Base-by-base conservation (phyloP, 345 rosid genomes). In the Populus simonii region DNA sequence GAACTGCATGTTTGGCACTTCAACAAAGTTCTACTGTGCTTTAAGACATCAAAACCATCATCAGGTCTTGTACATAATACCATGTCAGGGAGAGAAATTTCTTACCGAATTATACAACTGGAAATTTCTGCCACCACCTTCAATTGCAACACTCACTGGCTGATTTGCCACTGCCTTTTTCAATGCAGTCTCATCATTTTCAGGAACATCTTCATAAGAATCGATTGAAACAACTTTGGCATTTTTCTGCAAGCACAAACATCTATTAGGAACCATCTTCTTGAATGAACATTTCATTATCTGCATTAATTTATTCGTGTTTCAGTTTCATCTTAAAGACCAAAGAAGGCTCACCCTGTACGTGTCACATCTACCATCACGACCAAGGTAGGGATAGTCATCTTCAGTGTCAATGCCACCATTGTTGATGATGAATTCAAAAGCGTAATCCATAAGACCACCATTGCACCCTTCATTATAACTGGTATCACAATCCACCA, bases 371-470 rank as follows among this genome's bases (percentile, higher is more conserved):
- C 13, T 71, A 7, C 87, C 85, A 85, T 93, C 96, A 70, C 47
- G 27, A 80, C 79, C 98, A 4, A 6, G 68, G 89, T 93, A 96
- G 6, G 98, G 98, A 59, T 93, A 96, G 84, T 96, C 99, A 47
- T 87, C 84, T 20, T 96, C 98, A 0, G 89, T 53, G 84, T 93
- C 98, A 55, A 96, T 87, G 43, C 99, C 99, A 1, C 97, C 98
- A 68, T 96, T 93, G 43, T 88, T 84, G 67, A 96, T 93, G 65
- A 92, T 96, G 87, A 96, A 96, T 74, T 96, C 88, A 59, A 91
- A 96, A 9, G 87, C 99, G 79, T 93, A 89, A 77, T 96, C 99
- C 97, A 96, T 93, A 27, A 93, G 89, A 68, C 98, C 99, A 1
- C 99, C 99, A 71, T 89, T 89, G 80, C 99, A 93, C 39, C 98